A percentile compares a stretch with the other conserved stretches of the same genome.
phyloP scores from a whole-genome alignment of 371 early-diverging fungal genomes.

The Entomophthora muscae region DNA sequence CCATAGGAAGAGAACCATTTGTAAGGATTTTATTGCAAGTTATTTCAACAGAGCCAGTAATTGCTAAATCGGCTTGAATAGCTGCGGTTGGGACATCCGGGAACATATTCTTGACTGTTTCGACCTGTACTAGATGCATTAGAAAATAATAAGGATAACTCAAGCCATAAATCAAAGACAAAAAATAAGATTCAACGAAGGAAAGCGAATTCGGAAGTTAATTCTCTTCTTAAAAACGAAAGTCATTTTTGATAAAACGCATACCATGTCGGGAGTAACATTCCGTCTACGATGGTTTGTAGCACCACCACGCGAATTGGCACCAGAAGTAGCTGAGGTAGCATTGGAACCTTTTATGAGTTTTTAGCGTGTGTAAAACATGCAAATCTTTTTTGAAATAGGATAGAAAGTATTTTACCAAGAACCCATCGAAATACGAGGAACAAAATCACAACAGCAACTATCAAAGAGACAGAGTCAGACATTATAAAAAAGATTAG shows the following conservation, averaged over 20 bases:
- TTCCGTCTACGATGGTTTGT: constrained; percentile 16
- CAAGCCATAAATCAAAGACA: background rate
- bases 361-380: background rate
- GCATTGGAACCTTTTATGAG: background rate
- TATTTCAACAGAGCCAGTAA: constrained; percentile 69
- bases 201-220: no score
- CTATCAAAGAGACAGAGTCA: constrained; percentile 37
- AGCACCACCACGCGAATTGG: background rate
- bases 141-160: background rate
- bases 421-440: constrained; percentile 56
- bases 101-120: constrained; percentile 65
- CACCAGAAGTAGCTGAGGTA: background rate
- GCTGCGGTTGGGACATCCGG: constrained; percentile 69
- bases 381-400: background rate
- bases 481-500: no score
- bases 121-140: constrained; percentile 24
- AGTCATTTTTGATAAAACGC: no score
- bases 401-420: constrained; percentile 20
- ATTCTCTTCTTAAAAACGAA: no score
- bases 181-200: background rate
- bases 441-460: constrained; percentile 50
- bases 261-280: constrained; percentile 42
- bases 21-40: constrained; percentile 78
- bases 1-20: constrained; percentile 50
- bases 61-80: constrained; percentile 63